Evolutionary conservation across 805 yeast species (phyloP).

Genomic region (Wickerhamomyces canadensis): DNA sequence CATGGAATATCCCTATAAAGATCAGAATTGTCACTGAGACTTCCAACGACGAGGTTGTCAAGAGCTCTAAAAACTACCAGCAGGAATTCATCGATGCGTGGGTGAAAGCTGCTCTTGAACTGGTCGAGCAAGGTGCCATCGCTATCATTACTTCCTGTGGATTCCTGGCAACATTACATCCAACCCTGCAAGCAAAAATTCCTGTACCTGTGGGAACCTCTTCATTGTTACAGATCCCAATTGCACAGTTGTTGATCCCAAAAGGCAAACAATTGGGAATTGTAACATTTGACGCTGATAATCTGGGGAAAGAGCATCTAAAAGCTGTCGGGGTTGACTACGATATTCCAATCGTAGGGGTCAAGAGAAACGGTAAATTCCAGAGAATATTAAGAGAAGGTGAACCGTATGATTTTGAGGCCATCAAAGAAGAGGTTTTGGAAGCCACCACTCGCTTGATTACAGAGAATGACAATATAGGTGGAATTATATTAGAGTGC

Average conservation of each 20-base stretch:
- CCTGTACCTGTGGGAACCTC: conserved; percentile 30
- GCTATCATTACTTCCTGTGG: conserved; percentile 33
- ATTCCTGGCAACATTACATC: conserved; percentile 28
- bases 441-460: conserved; percentile 20
- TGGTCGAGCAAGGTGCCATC: conserved; percentile 27
- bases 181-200: conserved; percentile 20
- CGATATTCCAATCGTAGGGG: conserved; percentile 22
- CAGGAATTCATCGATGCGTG: conserved; percentile 24
- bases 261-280: conserved; percentile 24
- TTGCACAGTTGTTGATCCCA: conserved; percentile 20
- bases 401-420: conserved; percentile 19
- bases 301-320: conserved; percentile 24
- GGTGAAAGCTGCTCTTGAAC: conserved; percentile 22
- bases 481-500: conserved; percentile 30
- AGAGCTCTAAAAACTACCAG: conserved; percentile 13
- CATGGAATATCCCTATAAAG: conserved; percentile 15
- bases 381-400: conserved; percentile 25
- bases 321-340: conserved; percentile 26
- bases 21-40: conserved; percentile 10
- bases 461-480: conserved; percentile 18
- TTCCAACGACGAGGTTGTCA: conserved; percentile 8
- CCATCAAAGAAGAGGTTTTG: conserved; percentile 24
- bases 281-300: conserved; percentile 26
- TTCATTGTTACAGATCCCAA: conserved; percentile 28
- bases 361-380: conserved; percentile 20